phyloP scores from a whole-genome alignment of 208 protist genomes.

The Leishmania amazonensis region DNA sequence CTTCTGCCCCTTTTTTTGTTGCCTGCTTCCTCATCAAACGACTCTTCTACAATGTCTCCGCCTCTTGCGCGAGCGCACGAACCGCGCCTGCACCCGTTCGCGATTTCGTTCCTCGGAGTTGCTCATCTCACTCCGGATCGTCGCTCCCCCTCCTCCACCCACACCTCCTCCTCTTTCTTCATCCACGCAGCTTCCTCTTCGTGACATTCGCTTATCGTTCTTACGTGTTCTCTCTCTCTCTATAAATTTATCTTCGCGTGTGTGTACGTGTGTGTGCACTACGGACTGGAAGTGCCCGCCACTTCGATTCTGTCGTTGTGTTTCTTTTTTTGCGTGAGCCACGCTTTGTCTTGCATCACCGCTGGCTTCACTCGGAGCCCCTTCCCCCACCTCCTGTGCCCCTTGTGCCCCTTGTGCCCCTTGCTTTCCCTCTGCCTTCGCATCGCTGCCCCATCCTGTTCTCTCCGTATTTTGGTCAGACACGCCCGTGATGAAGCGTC shows the following conservation, averaged over 20 bases:
- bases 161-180: neutral
- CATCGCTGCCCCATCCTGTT: neutral
- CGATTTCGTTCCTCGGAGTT: neutral
- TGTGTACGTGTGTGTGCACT: neutral
- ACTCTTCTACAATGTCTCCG: neutral
- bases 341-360: neutral
- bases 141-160: neutral
- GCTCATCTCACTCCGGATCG: too few species aligned
- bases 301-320: neutral
- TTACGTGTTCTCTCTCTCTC: too few species aligned
- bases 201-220: neutral
- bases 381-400: neutral
- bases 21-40: neutral
- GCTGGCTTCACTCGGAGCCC: neutral
- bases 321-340: too few species aligned
- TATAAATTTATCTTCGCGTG: too few species aligned
- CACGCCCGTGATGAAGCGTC: conserved; percentile 27
- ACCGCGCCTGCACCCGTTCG: neutral
- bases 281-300: neutral
- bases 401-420: too few species aligned
- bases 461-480: conserved; percentile 3
- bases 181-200: neutral
- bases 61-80: neutral
- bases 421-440: neutral
- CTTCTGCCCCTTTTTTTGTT: neutral